Evolutionary conservation across 2,329 filamentous ascomycete species (phyloP).

Genomic region (Ascochyta pisi): DNA sequence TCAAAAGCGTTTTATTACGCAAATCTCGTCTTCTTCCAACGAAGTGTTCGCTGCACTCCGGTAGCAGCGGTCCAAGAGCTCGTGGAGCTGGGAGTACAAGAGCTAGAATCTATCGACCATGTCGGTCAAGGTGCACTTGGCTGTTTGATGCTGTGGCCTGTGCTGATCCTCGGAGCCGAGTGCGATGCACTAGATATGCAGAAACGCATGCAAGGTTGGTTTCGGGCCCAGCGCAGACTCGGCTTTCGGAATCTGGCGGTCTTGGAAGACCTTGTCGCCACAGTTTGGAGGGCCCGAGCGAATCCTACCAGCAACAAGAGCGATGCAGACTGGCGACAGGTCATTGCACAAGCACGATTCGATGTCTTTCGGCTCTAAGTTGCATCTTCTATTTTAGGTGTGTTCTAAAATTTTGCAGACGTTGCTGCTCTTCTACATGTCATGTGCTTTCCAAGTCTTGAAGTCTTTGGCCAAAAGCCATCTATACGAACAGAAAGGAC

Average conservation of each 20-base stretch:
- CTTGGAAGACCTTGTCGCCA: conserved; percentile 13
- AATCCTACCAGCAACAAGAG: neutral
- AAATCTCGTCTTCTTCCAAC: conserved; percentile 18
- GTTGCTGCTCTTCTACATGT: too few relatives aligned
- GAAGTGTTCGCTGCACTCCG: conserved; percentile 6
- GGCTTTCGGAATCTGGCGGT: conserved; percentile 18
- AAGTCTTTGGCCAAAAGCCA: too few relatives aligned
- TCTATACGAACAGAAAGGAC: neutral
- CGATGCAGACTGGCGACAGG: conserved; percentile 6
- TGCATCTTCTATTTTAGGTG: neutral
- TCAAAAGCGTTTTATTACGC: conserved; percentile 21
- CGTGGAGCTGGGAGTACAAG: conserved; percentile 13
- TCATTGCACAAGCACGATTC: conserved; percentile 11
- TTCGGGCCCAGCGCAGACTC: conserved; percentile 13
- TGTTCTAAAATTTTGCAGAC: too few relatives aligned
- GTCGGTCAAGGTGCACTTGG: conserved; percentile 13
- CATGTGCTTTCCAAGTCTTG: too few relatives aligned
- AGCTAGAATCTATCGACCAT: conserved; percentile 18
- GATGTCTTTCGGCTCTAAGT: conserved; percentile 18
- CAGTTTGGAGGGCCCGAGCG: conserved; percentile 10
- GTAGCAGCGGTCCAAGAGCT: conserved; percentile 15
- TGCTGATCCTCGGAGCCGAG: conserved; percentile 19
- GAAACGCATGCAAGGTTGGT: conserved; percentile 13
- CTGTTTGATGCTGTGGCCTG: conserved; percentile 22
- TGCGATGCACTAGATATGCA: conserved; percentile 4